These are phyloP conservation scores for Zoysia pacifica DNA, from an alignment of 176 grass and related monocot genomes.

Conservation along the genomic window DNA sequence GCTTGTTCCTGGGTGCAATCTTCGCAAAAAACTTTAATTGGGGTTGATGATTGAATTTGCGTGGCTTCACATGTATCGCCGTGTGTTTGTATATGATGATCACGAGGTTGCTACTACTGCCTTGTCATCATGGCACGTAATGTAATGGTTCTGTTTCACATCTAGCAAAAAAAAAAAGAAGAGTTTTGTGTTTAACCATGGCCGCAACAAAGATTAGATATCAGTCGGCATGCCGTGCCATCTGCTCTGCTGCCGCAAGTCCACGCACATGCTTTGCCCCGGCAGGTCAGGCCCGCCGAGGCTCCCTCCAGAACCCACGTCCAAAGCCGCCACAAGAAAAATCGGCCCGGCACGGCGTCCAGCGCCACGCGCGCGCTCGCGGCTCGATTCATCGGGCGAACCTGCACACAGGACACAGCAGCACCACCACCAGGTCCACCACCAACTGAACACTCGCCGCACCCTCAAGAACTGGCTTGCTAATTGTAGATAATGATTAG, in stretches of 20 bases:
- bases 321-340: not conserved
- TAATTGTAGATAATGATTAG: conserved; percentile 13
- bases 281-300: not conserved
- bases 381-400: not conserved
- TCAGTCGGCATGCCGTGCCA: conserved; percentile 12
- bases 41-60: conserved; percentile 14
- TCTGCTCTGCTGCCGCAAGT: not conserved
- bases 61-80: conserved; percentile 4
- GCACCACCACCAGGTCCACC: not conserved
- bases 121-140: not conserved
- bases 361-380: not conserved
- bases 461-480: not conserved
- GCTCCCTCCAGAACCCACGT: not conserved
- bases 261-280: not conserved
- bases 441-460: not conserved
- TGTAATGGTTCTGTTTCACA: not conserved
- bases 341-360: conserved; percentile 7
- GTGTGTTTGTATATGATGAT: not conserved
- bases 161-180: not conserved
- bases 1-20: not conserved
- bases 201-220: not conserved
- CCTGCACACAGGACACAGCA: not conserved
- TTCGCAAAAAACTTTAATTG: not conserved
- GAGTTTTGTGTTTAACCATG: not conserved
- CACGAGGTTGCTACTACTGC: not conserved